Conservation (phyloP, 441 rosid species). For the Corymbia calophylla region DNA sequence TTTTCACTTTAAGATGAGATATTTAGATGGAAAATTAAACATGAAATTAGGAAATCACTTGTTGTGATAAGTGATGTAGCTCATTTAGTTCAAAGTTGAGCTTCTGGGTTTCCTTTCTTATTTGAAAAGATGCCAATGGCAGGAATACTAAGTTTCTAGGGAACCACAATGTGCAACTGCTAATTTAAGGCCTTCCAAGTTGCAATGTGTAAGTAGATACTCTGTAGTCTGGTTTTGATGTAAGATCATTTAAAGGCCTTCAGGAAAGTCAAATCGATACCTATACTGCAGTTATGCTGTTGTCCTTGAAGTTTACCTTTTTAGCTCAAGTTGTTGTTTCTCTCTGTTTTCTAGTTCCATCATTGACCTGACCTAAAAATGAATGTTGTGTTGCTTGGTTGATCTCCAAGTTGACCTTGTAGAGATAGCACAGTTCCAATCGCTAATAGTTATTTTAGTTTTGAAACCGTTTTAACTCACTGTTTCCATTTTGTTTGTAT, state of each 20-base stretch:
- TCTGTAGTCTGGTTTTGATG: neutral
- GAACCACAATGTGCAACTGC: neutral
- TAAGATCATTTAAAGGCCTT: neutral
- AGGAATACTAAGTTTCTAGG: too few species aligned
- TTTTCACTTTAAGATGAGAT: neutral
- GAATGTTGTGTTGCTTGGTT: too few species aligned
- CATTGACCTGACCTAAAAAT: neutral
- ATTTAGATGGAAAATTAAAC: neutral
- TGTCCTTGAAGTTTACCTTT: neutral
- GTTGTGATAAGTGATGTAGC: too few species aligned
- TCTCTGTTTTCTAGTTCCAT: neutral
- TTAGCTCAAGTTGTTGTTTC: neutral
- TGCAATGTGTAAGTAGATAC: neutral
- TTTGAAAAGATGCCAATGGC: neutral
- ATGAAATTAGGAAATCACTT: too few species aligned
- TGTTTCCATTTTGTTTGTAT: too few species aligned
- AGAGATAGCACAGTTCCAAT: too few species aligned
- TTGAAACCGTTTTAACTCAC: too few species aligned
- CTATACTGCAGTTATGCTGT: neutral
- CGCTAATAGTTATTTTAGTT: too few species aligned
- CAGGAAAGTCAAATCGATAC: neutral
- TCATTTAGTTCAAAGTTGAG: neutral
- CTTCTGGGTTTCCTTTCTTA: neutral
- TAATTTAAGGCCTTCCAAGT: neutral
- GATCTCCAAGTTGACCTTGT: too few species aligned